phyloP scores from a whole-genome alignment of 2,329 filamentous ascomycete species.

The Fusarium avenaceum region DNA sequence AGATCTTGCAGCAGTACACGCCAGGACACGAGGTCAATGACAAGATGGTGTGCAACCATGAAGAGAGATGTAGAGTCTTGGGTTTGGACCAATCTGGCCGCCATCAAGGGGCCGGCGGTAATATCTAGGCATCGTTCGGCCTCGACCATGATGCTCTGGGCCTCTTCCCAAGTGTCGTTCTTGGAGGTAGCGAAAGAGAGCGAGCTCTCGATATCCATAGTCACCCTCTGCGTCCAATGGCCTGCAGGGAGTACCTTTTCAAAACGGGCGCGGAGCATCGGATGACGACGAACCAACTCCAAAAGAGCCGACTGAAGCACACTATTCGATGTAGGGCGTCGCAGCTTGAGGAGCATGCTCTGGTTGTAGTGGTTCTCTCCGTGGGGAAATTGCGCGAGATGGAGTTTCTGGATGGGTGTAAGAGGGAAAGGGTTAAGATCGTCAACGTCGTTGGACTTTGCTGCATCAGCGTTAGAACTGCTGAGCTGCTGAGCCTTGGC shows the following conservation, averaged over 20 bases:
- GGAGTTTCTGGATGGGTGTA: not conserved
- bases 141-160: not conserved
- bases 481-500: not conserved
- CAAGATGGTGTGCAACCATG: conserved; percentile 26
- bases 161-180: not conserved
- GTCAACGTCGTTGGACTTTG: not conserved
- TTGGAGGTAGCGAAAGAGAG: not conserved
- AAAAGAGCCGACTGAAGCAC: not conserved
- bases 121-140: conserved; percentile 18
- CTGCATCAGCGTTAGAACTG: not conserved
- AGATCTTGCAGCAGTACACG: conserved; percentile 15
- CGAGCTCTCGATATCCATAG: not conserved
- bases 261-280: conserved; percentile 3
- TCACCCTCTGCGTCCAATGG: not conserved
- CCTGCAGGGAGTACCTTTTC: not conserved
- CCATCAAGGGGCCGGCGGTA: conserved; percentile 13
- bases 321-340: not conserved
- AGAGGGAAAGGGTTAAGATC: not conserved
- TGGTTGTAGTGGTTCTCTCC: conserved; percentile 4
- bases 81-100: conserved; percentile 3
- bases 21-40: conserved; percentile 34
- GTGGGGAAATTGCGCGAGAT: not conserved
- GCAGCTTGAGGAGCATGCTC: conserved; percentile 3
- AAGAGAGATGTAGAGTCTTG: conserved; percentile 3
- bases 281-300: not conserved